Evolutionary conservation across 352 stramenopile species (phyloP), one percentile per base, ranked within the genome.

Genomic region (Phytophthora macrochlamydospora): DNA sequence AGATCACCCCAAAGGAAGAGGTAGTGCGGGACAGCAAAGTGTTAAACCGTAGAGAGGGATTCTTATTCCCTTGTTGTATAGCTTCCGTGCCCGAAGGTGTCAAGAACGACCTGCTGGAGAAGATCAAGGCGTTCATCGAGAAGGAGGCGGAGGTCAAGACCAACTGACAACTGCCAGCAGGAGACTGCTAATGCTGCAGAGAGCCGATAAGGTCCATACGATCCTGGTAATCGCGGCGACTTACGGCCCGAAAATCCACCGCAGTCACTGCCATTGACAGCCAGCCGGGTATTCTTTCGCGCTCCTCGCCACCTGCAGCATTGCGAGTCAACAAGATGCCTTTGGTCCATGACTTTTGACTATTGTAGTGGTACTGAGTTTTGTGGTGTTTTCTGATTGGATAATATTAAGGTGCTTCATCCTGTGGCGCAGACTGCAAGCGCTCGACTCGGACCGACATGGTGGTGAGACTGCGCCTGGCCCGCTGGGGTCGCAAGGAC

Each of bases 61-160:
- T 51, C 46, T 38, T 56, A 12, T 56, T 45, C 12, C 12, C 24
- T 51, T n/a, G 29, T 14, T 56, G 44, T 29, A 67, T 51, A 77
- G 66, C 69, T 68, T 93, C 91, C 0, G 91, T 98, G 56, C 94
- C 94, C 2, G 86, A 96, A 40, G 82, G 88, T 12, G 82, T 98
- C 14, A 98, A 97, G 70, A 79, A 65, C 24, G 91, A 98, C 48
- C 82, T 98, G 62, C 71, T 98, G 35, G 79, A 95, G 35, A 84
- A 93, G 66, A 98, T 98, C 65, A 91, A 95, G 40, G 83, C 83
- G 32, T 98, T 98, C 46, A 90, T 98, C 38, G 86, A 97, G 54
- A 87, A 87, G 50, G 72, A 82, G 14, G 69, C 74, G 11, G 67
- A 74, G 1, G 30, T 33, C n/a, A 50, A 56, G 42, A 14, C 8